These are phyloP conservation scores for Lichtheimia ornata DNA, from an alignment of 371 early-diverging fungal species.

Conservation along the genomic window DNA sequence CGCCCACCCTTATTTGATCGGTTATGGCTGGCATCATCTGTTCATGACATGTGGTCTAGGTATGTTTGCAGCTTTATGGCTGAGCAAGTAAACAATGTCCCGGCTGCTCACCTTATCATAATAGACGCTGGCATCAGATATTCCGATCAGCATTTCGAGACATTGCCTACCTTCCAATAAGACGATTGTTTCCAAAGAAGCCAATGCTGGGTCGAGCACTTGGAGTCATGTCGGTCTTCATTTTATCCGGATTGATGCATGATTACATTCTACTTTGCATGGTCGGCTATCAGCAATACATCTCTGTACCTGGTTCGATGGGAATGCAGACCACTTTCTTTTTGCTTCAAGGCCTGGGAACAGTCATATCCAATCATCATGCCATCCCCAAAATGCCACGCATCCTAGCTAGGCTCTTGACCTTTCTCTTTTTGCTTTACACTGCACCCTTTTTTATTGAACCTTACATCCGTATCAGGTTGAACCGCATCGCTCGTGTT, in stretches of 20 bases:
- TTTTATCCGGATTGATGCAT: slow-evolving; percentile 36
- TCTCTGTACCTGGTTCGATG: slow-evolving; percentile 14
- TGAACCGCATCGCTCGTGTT: slow-evolving; percentile 22
- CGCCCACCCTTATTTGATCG: slow-evolving; percentile 30
- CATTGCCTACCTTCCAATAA: slow-evolving; percentile 27
- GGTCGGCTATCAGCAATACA: slow-evolving; percentile 18
- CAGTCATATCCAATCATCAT: neutral
- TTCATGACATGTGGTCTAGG: slow-evolving; percentile 34
- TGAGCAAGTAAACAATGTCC: neutral
- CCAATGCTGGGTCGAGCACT: slow-evolving; percentile 16
- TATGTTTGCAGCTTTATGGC: neutral
- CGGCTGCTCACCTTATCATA: neutral
- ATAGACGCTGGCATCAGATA: slow-evolving; percentile 37
- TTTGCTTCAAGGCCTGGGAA: slow-evolving; percentile 24
- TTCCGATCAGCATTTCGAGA: slow-evolving; percentile 32
- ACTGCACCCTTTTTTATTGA: slow-evolving; percentile 37
- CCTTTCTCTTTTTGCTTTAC: slow-evolving; percentile 23
- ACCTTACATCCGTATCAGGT: slow-evolving; percentile 31
- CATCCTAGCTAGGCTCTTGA: neutral
- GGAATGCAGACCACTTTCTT: slow-evolving; percentile 36
- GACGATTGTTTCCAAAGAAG: slow-evolving; percentile 14
- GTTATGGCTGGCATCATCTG: slow-evolving; percentile 28
- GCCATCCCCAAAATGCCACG: neutral
- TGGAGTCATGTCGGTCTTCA: slow-evolving; percentile 30
- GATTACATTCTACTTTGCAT: slow-evolving; percentile 36